A percentile compares a stretch with the other conserved stretches of the same genome.
Evolutionary conservation across 169 alveolate species (phyloP).

Genomic region (Eimeria necatrix): DNA sequence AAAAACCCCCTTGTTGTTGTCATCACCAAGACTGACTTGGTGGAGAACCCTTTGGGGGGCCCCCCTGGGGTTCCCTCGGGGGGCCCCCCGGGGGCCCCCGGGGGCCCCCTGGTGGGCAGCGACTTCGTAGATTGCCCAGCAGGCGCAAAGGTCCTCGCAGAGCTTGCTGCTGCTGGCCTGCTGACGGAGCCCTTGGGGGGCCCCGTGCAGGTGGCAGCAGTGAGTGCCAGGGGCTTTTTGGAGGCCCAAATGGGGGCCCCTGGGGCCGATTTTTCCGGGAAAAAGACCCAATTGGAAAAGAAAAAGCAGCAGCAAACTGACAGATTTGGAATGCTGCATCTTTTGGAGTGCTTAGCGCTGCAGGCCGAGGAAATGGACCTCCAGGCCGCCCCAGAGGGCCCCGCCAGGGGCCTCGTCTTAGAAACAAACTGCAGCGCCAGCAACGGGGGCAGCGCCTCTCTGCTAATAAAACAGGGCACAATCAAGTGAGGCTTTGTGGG

Average conservation of each 20-base stretch:
- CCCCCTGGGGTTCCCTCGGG: background rate
- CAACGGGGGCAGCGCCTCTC: slow-evolving; percentile 10
- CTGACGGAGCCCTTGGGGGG: slow-evolving; percentile 47
- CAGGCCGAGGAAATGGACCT: slow-evolving; percentile 48
- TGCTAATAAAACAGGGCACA: background rate
- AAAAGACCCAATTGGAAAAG: too few species aligned
- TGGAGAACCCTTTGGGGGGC: background rate
- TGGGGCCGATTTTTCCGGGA: background rate
- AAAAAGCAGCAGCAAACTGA: background rate
- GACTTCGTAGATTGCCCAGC: background rate
- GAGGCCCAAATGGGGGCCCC: slow-evolving; percentile 24
- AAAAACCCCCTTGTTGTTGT: background rate
- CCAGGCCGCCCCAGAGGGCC: background rate
- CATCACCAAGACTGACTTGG: slow-evolving; percentile 25
- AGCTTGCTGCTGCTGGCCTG: slow-evolving; percentile 19
- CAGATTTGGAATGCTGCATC: slow-evolving; percentile 39
- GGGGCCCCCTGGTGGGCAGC: background rate
- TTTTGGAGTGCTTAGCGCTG: slow-evolving; percentile 23
- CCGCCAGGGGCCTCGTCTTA: background rate
- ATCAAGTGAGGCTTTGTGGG: slow-evolving; percentile 2
- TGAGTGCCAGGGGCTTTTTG: slow-evolving; percentile 21
- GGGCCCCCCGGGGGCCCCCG: background rate
- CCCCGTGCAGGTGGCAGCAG: slow-evolving; percentile 46
- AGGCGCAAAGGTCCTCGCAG: background rate
- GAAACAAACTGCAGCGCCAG: slow-evolving; percentile 22